These are phyloP conservation scores for Aspergillus unguis DNA, from an alignment of 2,329 filamentous ascomycete species.

Conservation along the genomic window DNA sequence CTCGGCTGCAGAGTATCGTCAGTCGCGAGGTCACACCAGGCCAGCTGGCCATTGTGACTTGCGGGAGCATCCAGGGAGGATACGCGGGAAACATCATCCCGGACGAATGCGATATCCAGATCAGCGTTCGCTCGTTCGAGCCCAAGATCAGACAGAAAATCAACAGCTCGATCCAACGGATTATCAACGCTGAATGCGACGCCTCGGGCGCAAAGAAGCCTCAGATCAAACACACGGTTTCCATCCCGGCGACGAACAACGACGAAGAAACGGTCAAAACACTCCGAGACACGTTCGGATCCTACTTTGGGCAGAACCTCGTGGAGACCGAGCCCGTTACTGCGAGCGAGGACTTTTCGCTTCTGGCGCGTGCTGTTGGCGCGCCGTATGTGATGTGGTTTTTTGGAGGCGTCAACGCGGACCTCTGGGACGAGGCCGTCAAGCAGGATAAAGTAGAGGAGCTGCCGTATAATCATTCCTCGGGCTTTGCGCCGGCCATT, in stretches of 20 bases:
- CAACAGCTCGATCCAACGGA: slow-evolving; percentile 36
- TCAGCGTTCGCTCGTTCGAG: slow-evolving; percentile 42
- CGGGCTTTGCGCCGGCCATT: slow-evolving; percentile 56
- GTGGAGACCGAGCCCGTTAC: slow-evolving; percentile 41
- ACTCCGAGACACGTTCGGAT: slow-evolving; percentile 45
- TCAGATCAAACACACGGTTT: slow-evolving; percentile 37
- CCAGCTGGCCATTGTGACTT: slow-evolving; percentile 46
- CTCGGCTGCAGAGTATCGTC: slow-evolving; percentile 41
- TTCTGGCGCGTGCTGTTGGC: slow-evolving; percentile 50
- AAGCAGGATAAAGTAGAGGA: slow-evolving; percentile 45
- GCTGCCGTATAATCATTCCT: slow-evolving; percentile 58
- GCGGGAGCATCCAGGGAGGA: slow-evolving; percentile 45
- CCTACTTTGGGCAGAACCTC: slow-evolving; percentile 45
- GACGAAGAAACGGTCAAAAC: slow-evolving; percentile 44
- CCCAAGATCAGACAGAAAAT: slow-evolving; percentile 34
- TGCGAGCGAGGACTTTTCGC: slow-evolving; percentile 57
- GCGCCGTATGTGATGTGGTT: slow-evolving; percentile 54
- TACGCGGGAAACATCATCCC: slow-evolving; percentile 47
- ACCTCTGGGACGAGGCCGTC: slow-evolving; percentile 49
- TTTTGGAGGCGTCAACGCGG: slow-evolving; percentile 52
- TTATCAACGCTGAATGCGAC: slow-evolving; percentile 53
- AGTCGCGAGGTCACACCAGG: slow-evolving; percentile 38
- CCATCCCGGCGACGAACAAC: slow-evolving; percentile 53
- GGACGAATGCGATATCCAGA: slow-evolving; percentile 38
- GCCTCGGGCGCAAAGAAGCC: slow-evolving; percentile 49